Conservation (phyloP, 2,329 filamentous ascomycete species). For the Nemania abortiva region DNA sequence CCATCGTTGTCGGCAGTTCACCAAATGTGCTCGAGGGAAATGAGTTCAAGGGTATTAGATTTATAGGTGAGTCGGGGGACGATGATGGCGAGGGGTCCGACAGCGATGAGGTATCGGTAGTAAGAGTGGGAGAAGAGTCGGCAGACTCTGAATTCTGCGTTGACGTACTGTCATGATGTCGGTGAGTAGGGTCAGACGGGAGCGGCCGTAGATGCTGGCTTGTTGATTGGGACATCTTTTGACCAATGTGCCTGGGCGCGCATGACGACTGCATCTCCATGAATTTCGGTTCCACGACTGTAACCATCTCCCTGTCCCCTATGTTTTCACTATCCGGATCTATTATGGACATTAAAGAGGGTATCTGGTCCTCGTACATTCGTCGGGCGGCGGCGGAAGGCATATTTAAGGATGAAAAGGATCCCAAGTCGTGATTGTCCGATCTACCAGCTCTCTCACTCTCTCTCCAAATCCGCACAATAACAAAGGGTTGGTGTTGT, state of each 20-base stretch:
- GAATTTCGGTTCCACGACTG: conserved; percentile 66
- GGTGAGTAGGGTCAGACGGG: conserved; percentile 67
- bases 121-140: conserved; percentile 93
- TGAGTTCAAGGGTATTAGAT: conserved; percentile 76
- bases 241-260: conserved; percentile 50
- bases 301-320: conserved; percentile 65
- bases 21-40: conserved; percentile 73
- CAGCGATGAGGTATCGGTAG: conserved; percentile 88
- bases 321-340: conserved; percentile 71
- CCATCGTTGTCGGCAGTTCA: conserved; percentile 58
- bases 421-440: conserved; percentile 2
- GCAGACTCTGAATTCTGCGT: conserved; percentile 85
- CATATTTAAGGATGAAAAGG: conserved; percentile 59
- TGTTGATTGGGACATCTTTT: conserved; percentile 50
- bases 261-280: conserved; percentile 60
- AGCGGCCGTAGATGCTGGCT: conserved; percentile 57
- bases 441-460: conserved; percentile 16
- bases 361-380: conserved; percentile 77
- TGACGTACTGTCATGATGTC: conserved; percentile 81
- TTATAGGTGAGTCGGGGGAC: conserved; percentile 89
- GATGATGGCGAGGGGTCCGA: conserved; percentile 92
- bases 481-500: conserved; percentile 11
- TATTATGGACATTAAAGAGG: conserved; percentile 81
- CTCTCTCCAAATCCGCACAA: conserved; percentile 8
- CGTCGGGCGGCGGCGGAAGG: conserved; percentile 71